Conservation (phyloP, 164 flowering plant genomes). For the Sextonia rubra region DNA sequence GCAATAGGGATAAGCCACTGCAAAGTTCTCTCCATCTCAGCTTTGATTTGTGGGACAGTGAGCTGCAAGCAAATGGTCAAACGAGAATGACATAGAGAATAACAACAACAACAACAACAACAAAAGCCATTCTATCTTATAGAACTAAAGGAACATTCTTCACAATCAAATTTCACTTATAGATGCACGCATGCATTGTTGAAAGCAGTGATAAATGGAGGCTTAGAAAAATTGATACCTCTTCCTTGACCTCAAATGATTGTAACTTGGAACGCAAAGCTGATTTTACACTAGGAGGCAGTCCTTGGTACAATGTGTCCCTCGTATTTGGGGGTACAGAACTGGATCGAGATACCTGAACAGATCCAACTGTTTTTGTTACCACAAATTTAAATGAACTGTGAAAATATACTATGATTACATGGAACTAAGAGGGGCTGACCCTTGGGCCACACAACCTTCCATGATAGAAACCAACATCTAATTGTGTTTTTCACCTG, state of each 20-base stretch:
- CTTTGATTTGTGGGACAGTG: slow-evolving; percentile 76
- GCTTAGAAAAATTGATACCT: slow-evolving; percentile 28
- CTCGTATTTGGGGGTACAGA: slow-evolving; percentile 59
- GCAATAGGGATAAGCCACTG: slow-evolving; percentile 99
- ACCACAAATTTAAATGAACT: not conserved
- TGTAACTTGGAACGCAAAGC: slow-evolving; percentile 49
- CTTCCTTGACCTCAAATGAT: slow-evolving; percentile 43
- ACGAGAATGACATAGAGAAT: not conserved
- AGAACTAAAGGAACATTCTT: not conserved
- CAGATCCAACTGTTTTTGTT: not conserved
- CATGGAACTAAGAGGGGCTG: not conserved
- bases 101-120: not conserved
- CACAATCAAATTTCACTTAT: not conserved
- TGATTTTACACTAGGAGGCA: slow-evolving; percentile 51
- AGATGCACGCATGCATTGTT: not conserved
- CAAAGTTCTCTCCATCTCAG: slow-evolving; percentile 96
- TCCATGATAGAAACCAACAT: not conserved
- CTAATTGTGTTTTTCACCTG: too few relatives aligned
- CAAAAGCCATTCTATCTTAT: not conserved
- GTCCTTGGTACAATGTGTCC: slow-evolving; percentile 57
- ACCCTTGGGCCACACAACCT: not conserved
- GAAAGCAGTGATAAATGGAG: not conserved
- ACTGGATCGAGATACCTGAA: slow-evolving; percentile 56
- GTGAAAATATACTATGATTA: not conserved
- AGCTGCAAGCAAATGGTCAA: slow-evolving; percentile 43